Evolutionary conservation across 768 basidiomycete genomes (phyloP).

Genomic region (Ramaria rubella): DNA sequence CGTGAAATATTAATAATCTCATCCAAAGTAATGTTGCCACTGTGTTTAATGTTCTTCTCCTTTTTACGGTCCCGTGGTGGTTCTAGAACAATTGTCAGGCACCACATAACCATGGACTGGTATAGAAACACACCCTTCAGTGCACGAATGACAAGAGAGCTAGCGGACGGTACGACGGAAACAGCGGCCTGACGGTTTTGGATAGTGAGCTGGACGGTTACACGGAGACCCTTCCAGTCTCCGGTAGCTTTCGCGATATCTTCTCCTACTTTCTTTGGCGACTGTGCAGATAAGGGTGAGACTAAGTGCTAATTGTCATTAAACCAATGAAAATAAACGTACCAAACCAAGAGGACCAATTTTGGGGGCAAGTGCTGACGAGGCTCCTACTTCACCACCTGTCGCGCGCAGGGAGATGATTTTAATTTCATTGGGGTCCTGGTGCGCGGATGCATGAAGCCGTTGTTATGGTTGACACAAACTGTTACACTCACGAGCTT

Average conservation of each 20-base stretch:
- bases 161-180: conserved; percentile 94
- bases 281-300: conserved; percentile 50
- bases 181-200: conserved; percentile 99
- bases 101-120: background rate
- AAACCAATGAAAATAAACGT: conserved; percentile 27
- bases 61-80: conserved; percentile 99
- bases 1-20: conserved; percentile 95
- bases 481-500: conserved; percentile 51
- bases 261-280: conserved; percentile 99
- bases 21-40: conserved; percentile 87
- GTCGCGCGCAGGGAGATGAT: conserved; percentile 98
- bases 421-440: conserved; percentile 72
- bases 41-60: conserved; percentile 99
- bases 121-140: conserved; percentile 70
- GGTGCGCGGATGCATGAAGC: background rate
- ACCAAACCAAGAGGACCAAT: conserved; percentile 99
- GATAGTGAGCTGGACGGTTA: conserved; percentile 97
- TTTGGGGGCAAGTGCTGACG: conserved; percentile 97
- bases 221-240: conserved; percentile 98
- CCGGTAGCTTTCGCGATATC: conserved; percentile 99
- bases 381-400: conserved; percentile 99
- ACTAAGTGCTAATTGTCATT: background rate
- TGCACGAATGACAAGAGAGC: conserved; percentile 90
- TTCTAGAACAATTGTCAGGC: conserved; percentile 43
- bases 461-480: background rate